phyloP scores from a whole-genome alignment of 345 rosid genomes.

The Eutrema japonicum region DNA sequence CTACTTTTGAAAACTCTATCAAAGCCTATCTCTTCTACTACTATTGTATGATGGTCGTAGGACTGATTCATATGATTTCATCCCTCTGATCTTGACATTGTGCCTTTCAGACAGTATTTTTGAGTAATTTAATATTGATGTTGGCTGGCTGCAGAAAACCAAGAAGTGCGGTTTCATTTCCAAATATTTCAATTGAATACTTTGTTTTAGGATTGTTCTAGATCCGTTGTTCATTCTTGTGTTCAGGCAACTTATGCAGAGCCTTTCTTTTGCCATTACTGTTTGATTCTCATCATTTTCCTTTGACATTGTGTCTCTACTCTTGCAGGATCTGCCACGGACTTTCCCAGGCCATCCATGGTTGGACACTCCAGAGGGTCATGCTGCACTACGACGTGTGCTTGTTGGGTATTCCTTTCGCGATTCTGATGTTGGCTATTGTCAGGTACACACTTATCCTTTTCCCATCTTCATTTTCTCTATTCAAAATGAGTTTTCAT shows the following conservation, averaged over 20 bases:
- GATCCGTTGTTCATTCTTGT: slow-evolving; percentile 20
- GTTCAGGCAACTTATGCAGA: background rate
- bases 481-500: background rate
- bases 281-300: slow-evolving; percentile 1
- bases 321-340: slow-evolving; percentile 85
- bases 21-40: background rate
- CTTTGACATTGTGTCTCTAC: slow-evolving; percentile 18
- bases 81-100: slow-evolving; percentile 1
- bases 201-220: slow-evolving; percentile 2
- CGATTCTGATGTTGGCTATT: slow-evolving; percentile 99
- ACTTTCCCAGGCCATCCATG: slow-evolving; percentile 99
- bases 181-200: background rate
- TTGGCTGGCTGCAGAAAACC: slow-evolving; percentile 5
- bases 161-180: background rate
- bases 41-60: slow-evolving; percentile 21
- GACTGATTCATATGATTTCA: background rate
- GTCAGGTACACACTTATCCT: slow-evolving; percentile 67
- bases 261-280: background rate
- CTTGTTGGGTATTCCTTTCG: slow-evolving; percentile 97
- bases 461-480: background rate
- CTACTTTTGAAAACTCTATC: background rate
- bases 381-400: slow-evolving; percentile 88
- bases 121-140: background rate
- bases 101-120: slow-evolving; percentile 9
- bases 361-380: slow-evolving; percentile 99